phyloP scores from a whole-genome alignment of 2,329 filamentous ascomycete species.

The Colletotrichum theobromicola region DNA sequence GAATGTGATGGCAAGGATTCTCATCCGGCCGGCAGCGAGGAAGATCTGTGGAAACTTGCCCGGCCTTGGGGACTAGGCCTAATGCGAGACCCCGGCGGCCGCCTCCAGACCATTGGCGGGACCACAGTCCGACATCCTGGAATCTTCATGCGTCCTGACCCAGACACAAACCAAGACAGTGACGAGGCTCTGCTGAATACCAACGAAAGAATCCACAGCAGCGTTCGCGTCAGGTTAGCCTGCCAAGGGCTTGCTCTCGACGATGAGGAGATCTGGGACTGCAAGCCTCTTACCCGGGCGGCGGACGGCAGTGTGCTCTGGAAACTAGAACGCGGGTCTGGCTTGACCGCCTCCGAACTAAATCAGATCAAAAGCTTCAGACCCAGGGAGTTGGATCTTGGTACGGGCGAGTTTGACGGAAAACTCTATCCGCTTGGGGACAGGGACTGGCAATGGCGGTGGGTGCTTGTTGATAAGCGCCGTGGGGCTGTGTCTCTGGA shows the following conservation, averaged over 20 bases:
- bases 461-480: slow-evolving; percentile 51
- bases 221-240: slow-evolving; percentile 56
- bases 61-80: slow-evolving; percentile 52
- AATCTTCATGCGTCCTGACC: slow-evolving; percentile 49
- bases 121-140: slow-evolving; percentile 50
- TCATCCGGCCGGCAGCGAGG: slow-evolving; percentile 28
- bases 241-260: slow-evolving; percentile 54
- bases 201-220: slow-evolving; percentile 59
- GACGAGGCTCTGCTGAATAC: slow-evolving; percentile 53
- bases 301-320: slow-evolving; percentile 37
- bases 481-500: slow-evolving; percentile 44
- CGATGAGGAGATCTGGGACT: slow-evolving; percentile 51
- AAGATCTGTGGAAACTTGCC: slow-evolving; percentile 36
- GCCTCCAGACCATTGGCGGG: slow-evolving; percentile 50
- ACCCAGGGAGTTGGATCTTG: slow-evolving; percentile 31
- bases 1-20: slow-evolving; percentile 33
- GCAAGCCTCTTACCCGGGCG: slow-evolving; percentile 39
- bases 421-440: slow-evolving; percentile 25
- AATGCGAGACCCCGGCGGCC: slow-evolving; percentile 42
- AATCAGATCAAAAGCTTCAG: slow-evolving; percentile 38
- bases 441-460: slow-evolving; percentile 50
- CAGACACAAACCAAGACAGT: slow-evolving; percentile 38
- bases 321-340: slow-evolving; percentile 40
- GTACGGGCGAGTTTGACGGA: slow-evolving; percentile 22
- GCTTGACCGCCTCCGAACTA: slow-evolving; percentile 27